Percentiles rank a stretch among this genome's conserved stretches.
Conservation (phyloP, 352 stramenopile species). For the Phytophthora cryptogea region DNA sequence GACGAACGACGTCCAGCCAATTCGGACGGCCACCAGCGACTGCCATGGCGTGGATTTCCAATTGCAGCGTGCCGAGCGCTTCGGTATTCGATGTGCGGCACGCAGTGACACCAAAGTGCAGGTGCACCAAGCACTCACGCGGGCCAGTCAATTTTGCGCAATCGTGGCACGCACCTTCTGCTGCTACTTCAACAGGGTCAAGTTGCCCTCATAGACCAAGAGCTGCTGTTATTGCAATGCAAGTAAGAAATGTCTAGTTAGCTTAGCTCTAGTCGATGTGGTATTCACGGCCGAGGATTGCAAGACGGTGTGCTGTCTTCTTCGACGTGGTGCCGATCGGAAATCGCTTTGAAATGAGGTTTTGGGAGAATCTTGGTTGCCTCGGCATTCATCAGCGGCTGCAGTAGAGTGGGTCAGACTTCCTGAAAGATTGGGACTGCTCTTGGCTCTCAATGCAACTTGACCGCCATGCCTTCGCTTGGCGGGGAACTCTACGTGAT, state of each 20-base stretch:
- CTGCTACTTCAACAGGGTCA: conserved; percentile 16
- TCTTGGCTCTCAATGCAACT: background rate
- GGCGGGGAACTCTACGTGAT: background rate
- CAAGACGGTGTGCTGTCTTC: background rate
- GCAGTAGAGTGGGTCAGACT: conserved; percentile 7
- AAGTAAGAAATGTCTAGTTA: background rate
- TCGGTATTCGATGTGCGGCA: conserved; percentile 2
- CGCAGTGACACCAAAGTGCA: conserved; percentile 16
- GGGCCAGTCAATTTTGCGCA: conserved; percentile 7
- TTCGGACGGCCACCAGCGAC: background rate
- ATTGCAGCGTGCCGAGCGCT: background rate
- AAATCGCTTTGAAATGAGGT: background rate
- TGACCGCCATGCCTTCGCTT: background rate
- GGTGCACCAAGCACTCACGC: conserved; percentile 5
- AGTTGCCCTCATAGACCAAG: conserved; percentile 3
- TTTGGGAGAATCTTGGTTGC: conserved; percentile 9
- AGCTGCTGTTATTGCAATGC: background rate
- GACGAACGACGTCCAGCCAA: conserved; percentile 17
- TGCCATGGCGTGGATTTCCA: conserved; percentile 1
- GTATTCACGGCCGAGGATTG: background rate
- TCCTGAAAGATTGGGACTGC: conserved; percentile 12
- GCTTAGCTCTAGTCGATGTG: conserved; percentile 1
- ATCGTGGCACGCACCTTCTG: conserved; percentile 14
- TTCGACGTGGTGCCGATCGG: no score
- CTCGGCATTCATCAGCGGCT: background rate